Evolutionary conservation across 2,329 filamentous ascomycete genomes (phyloP).

Genomic region (Aspergillus japonicus): DNA sequence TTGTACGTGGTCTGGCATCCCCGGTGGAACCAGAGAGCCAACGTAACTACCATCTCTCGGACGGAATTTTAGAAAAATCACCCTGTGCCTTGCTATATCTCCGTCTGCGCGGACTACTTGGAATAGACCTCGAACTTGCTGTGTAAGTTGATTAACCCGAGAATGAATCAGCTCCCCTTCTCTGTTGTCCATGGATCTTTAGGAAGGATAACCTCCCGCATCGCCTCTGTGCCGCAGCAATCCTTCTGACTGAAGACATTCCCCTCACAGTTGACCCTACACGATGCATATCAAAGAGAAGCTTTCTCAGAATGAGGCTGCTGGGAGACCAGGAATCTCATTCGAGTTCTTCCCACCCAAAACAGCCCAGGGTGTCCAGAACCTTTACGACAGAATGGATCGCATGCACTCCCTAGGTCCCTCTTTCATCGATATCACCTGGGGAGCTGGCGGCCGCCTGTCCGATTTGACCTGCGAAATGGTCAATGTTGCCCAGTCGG

Average conservation of each 20-base stretch:
- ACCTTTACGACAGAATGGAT: conserved; percentile 99
- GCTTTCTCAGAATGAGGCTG: conserved; percentile 75
- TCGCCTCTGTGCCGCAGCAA: neutral
- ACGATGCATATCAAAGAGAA: conserved; percentile 96
- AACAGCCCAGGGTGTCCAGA: conserved; percentile 85
- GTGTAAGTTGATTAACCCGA: neutral
- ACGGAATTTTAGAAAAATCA: neutral
- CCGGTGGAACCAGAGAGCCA: conserved; percentile 12
- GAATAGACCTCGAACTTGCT: neutral
- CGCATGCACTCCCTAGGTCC: conserved; percentile 95
- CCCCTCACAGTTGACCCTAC: conserved; percentile 26
- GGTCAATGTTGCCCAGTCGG: conserved; percentile 91
- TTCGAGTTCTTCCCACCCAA: conserved; percentile 99
- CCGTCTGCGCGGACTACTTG: no score
- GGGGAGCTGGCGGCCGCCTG: conserved; percentile 90
- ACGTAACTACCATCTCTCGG: conserved; percentile 1
- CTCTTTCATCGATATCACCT: conserved; percentile 96
- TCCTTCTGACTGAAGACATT: conserved; percentile 5
- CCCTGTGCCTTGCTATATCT: neutral
- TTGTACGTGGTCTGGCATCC: conserved; percentile 5
- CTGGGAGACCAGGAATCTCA: conserved; percentile 84
- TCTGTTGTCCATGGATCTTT: neutral
- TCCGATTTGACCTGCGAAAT: conserved; percentile 95
- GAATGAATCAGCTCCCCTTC: neutral
- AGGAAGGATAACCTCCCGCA: neutral